Percentiles rank a stretch among this genome's conserved stretches.
phyloP scores from a whole-genome alignment of 331 rosid species.

The Rhamnella rubrinervis region DNA sequence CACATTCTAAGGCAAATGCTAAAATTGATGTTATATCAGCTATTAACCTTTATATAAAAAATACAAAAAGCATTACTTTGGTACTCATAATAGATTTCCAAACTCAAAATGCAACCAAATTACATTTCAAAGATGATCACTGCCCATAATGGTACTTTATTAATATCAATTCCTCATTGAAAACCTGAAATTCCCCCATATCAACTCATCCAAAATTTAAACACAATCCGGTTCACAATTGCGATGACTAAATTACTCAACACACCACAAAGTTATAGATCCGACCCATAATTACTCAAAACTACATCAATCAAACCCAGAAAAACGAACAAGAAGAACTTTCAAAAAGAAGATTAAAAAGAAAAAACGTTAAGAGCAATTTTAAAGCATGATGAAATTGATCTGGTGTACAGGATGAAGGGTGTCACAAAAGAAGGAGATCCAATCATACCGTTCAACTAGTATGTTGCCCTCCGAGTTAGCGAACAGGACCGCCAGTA shows the following conservation, averaged over 20 bases:
- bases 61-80: neutral
- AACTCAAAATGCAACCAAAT: too few species aligned
- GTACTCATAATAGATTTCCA: too few species aligned
- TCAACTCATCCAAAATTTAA: too few species aligned
- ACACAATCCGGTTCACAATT: too few species aligned
- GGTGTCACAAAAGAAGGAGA: slow-evolving; percentile 15
- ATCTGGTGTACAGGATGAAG: neutral
- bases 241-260: too few species aligned
- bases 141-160: too few species aligned
- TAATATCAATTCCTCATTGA: too few species aligned
- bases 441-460: slow-evolving; percentile 64
- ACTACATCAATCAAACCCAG: slow-evolving; percentile 9
- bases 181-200: too few species aligned
- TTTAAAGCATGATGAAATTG: neutral
- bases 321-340: neutral
- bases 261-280: slow-evolving; percentile 23
- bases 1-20: too few species aligned
- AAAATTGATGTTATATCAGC: too few species aligned
- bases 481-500: slow-evolving; percentile 71
- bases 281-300: neutral
- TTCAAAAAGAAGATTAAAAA: neutral
- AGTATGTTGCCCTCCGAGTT: slow-evolving; percentile 78
- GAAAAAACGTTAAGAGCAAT: neutral
- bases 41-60: neutral
- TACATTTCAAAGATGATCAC: too few species aligned